These are phyloP conservation scores for Cyberlindnera xishuangbannaensis DNA, from an alignment of 805 yeast genomes.

Conservation along the genomic window DNA sequence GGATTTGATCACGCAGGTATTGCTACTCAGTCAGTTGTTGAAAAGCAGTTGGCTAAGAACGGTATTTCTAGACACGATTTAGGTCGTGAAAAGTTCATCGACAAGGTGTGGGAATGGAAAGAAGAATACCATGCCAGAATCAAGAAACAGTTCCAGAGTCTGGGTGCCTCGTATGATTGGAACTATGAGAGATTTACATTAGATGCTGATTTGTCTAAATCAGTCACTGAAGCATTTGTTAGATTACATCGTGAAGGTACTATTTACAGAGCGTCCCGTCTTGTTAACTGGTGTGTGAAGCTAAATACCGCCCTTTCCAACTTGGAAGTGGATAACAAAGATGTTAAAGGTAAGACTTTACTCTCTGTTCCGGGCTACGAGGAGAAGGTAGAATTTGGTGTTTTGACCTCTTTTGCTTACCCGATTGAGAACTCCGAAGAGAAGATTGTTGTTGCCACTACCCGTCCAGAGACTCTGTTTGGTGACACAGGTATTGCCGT, in stretches of 20 bases:
- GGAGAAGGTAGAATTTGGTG: conserved; percentile 91
- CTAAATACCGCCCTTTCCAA: conserved; percentile 94
- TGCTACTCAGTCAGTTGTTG: conserved; percentile 97
- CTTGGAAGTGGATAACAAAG: conserved; percentile 93
- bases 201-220: conserved; percentile 65
- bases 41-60: conserved; percentile 81
- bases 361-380: conserved; percentile 87
- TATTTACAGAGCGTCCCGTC: conserved; percentile 87
- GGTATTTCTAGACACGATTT: conserved; percentile 89
- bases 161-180: conserved; percentile 99
- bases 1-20: conserved; percentile 99
- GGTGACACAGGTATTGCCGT: conserved; percentile 99
- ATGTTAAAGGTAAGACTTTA: conserved; percentile 73
- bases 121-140: conserved; percentile 86
- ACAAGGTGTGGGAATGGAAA: conserved; percentile 97
- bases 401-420: conserved; percentile 91
- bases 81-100: conserved; percentile 86
- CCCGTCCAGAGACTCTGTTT: conserved; percentile 97
- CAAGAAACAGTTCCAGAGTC: conserved; percentile 72
- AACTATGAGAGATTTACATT: conserved; percentile 89
- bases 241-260: conserved; percentile 90
- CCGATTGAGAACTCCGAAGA: conserved; percentile 83
- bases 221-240: conserved; percentile 90
- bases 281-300: conserved; percentile 95
- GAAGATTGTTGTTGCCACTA: conserved; percentile 87